Evolutionary conservation across 371 early-diverging fungal species (phyloP).

Genomic region (Mucor mucedo): DNA sequence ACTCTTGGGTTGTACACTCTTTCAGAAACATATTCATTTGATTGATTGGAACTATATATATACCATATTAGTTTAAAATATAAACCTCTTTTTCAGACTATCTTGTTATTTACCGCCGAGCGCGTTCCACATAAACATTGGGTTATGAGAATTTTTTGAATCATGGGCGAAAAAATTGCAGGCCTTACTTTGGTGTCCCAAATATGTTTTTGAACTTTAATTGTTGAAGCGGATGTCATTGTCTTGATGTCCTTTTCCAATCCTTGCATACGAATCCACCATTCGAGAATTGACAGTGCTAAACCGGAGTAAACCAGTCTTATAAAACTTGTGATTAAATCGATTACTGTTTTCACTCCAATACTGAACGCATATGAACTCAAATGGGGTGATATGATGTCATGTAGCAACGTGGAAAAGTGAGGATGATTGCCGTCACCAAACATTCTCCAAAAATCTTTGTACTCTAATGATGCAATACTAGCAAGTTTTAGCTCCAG

Average conservation of each 20-base stretch:
- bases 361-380: slow-evolving; percentile 78
- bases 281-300: slow-evolving; percentile 73
- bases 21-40: slow-evolving; percentile 87
- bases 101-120: slow-evolving; percentile 61
- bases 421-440: slow-evolving; percentile 73
- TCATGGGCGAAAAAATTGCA: slow-evolving; percentile 63
- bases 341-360: slow-evolving; percentile 72
- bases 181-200: slow-evolving; percentile 74
- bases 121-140: slow-evolving; percentile 86
- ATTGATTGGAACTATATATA: slow-evolving; percentile 73
- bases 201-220: slow-evolving; percentile 66
- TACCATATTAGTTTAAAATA: not conserved
- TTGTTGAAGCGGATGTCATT: slow-evolving; percentile 60
- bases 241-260: slow-evolving; percentile 60
- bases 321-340: slow-evolving; percentile 73
- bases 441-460: slow-evolving; percentile 83
- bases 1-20: slow-evolving; percentile 80
- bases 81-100: too few relatives aligned
- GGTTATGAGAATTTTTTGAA: slow-evolving; percentile 74
- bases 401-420: slow-evolving; percentile 67
- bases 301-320: slow-evolving; percentile 88
- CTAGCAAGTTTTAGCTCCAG: slow-evolving; percentile 83
- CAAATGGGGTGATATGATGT: slow-evolving; percentile 73
- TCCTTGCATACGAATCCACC: slow-evolving; percentile 67
- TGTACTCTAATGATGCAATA: slow-evolving; percentile 63